phyloP scores from a whole-genome alignment of 257 asterid species.

The Plantago major region DNA sequence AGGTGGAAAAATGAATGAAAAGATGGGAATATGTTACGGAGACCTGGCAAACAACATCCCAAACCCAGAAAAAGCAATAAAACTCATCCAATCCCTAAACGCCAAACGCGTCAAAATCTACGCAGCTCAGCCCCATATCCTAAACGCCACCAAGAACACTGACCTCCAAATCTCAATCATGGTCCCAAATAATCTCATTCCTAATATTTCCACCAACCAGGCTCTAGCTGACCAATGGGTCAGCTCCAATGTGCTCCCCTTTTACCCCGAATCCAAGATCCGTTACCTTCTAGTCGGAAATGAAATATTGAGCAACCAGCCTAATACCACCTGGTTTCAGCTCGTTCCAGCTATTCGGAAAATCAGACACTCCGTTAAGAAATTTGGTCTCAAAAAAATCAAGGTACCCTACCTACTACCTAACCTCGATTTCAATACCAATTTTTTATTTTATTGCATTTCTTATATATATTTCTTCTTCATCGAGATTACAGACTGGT shows the following conservation, averaged over 20 bases:
- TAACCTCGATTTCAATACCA: no score
- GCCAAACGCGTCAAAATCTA: slow-evolving; percentile 79
- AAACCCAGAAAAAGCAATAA: slow-evolving; percentile 41
- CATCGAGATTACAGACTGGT: no score
- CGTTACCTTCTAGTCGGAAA: slow-evolving; percentile 91
- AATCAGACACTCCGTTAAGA: slow-evolving; percentile 57
- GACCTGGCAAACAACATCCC: slow-evolving; percentile 88
- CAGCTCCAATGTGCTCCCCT: slow-evolving; percentile 49
- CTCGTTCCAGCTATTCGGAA: slow-evolving; percentile 84
- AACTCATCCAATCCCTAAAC: slow-evolving; percentile 51
- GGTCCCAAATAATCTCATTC: slow-evolving; percentile 77
- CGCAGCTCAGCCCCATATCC: slow-evolving; percentile 58
- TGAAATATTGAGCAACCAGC: slow-evolving; percentile 70
- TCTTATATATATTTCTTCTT: no score
- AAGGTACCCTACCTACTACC: slow-evolving; percentile 19
- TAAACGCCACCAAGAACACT: slow-evolving; percentile 53
- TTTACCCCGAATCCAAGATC: slow-evolving; percentile 62
- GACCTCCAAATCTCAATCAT: slow-evolving; percentile 69
- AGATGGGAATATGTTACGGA: slow-evolving; percentile 83
- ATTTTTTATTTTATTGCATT: no score
- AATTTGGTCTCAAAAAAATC: slow-evolving; percentile 43
- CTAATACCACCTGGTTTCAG: slow-evolving; percentile 72
- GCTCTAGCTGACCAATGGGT: slow-evolving; percentile 76
- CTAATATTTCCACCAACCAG: slow-evolving; percentile 59
- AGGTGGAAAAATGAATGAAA: slow-evolving; percentile 51